A percentile compares a stretch with the other conserved stretches of the same genome.
phyloP scores from a whole-genome alignment of 2,329 filamentous ascomycete species.

The Microcyclospora tardicrescens region DNA sequence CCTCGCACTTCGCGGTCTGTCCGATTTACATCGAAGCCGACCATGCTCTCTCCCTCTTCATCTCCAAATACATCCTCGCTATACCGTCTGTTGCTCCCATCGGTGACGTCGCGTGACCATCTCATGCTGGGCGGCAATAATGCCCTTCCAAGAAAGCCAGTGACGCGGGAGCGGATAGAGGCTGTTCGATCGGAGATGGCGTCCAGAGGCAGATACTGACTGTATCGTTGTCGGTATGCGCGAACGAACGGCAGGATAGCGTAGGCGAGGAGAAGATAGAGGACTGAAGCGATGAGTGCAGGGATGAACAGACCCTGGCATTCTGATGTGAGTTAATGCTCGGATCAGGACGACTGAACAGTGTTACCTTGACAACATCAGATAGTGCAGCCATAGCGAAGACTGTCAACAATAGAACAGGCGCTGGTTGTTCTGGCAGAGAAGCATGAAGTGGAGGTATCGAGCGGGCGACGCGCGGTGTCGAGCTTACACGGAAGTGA shows the following conservation, averaged over 20 bases:
- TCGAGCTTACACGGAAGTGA: no score
- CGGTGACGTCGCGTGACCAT: constrained; percentile 16
- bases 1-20: constrained; percentile 28
- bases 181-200: constrained; percentile 17
- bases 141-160: constrained; percentile 23
- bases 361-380: constrained; percentile 14
- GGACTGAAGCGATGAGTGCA: constrained; percentile 29
- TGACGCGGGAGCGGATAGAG: constrained; percentile 20
- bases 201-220: constrained; percentile 28
- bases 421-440: no score
- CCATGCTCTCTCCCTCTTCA: constrained; percentile 35
- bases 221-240: constrained; percentile 32
- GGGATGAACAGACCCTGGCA: constrained; percentile 32
- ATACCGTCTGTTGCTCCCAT: constrained; percentile 16
- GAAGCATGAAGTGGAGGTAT: no score
- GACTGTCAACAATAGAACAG: no score
- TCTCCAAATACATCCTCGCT: constrained; percentile 30
- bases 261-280: constrained; percentile 31
- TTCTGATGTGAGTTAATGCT: constrained; percentile 1
- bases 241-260: constrained; percentile 32
- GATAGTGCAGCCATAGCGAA: neutral
- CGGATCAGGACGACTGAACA: neutral
- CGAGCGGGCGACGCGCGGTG: no score
- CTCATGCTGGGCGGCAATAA: constrained; percentile 18
- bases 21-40: constrained; percentile 28